A percentile compares a stretch with the other conserved stretches of the same genome.
Evolutionary conservation across 257 asterid species (phyloP).

Genomic region (Scutellaria galericulata): DNA sequence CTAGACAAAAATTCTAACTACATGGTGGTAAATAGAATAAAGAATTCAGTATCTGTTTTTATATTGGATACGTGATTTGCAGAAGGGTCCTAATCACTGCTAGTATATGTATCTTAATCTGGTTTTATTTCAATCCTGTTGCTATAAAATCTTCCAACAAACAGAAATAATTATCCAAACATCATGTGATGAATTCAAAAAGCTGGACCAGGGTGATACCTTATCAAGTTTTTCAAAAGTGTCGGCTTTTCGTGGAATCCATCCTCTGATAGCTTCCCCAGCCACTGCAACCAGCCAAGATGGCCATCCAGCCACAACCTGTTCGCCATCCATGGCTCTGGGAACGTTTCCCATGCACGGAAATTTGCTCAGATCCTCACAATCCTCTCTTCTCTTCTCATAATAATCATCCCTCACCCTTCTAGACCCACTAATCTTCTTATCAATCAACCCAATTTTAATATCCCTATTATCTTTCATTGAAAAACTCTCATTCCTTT

Average conservation of each 20-base stretch:
- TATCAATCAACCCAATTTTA: constrained; percentile 62
- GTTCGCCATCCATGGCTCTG: constrained; percentile 76
- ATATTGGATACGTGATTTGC: no score
- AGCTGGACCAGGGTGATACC: constrained; percentile 51
- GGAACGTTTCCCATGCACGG: constrained; percentile 64
- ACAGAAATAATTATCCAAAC: neutral
- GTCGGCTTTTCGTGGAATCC: constrained; percentile 85
- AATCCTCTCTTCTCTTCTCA: constrained; percentile 53
- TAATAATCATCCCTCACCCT: constrained; percentile 73
- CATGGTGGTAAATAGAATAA: no score
- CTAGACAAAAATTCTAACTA: neutral
- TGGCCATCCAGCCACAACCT: constrained; percentile 96
- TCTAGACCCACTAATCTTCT: constrained; percentile 61
- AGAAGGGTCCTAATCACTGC: no score
- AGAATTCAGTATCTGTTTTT: no score
- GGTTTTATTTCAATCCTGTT: no score
- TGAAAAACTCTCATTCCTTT: constrained; percentile 63
- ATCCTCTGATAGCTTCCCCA: constrained; percentile 88
- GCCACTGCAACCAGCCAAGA: constrained; percentile 90
- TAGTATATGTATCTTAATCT: no score
- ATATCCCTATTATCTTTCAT: constrained; percentile 56
- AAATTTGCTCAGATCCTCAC: constrained; percentile 46
- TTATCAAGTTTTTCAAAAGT: constrained; percentile 89
- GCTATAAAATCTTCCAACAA: neutral
- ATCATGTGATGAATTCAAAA: constrained; percentile 1